These are phyloP conservation scores for Solanum stenotomum DNA, from an alignment of 257 asterid genomes.

Conservation along the genomic window DNA sequence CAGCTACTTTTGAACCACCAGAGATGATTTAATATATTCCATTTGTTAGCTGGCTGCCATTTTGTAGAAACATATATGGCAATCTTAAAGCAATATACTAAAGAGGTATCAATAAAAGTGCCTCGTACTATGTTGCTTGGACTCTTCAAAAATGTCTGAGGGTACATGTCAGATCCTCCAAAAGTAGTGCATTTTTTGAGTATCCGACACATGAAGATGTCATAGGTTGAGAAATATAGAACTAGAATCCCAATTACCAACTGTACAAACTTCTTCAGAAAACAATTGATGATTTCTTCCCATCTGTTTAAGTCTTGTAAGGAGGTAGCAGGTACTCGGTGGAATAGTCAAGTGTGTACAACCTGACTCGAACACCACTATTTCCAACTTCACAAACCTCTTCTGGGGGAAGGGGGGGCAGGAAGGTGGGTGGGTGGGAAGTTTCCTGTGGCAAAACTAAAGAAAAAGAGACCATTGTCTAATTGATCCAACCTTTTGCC, in stretches of 20 bases:
- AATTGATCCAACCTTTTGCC: not conserved
- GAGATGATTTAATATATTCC: not conserved
- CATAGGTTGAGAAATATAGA: not conserved
- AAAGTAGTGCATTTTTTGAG: not conserved
- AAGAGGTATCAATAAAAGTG: not conserved
- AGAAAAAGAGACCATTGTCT: not conserved
- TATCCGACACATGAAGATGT: not conserved
- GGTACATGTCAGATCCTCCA: not conserved
- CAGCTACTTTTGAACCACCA: not conserved
- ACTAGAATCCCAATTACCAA: not conserved
- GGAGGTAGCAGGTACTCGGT: not conserved
- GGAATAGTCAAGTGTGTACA: not conserved
- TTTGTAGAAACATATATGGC: not conserved
- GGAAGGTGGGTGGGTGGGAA: not conserved
- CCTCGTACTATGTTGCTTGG: not conserved
- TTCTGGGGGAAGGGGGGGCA: not conserved
- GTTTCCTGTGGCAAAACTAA: not conserved
- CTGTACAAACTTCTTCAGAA: not conserved
- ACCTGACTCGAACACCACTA: not conserved
- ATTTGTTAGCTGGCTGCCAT: not conserved
- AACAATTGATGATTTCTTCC: not conserved
- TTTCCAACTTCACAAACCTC: not conserved
- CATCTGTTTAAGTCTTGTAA: not conserved
- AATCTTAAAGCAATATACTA: not conserved
- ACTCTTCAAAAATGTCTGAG: not conserved